Evolutionary conservation across 2,329 filamentous ascomycete species (phyloP).

Genomic region (Sporothrix dimorphospora): DNA sequence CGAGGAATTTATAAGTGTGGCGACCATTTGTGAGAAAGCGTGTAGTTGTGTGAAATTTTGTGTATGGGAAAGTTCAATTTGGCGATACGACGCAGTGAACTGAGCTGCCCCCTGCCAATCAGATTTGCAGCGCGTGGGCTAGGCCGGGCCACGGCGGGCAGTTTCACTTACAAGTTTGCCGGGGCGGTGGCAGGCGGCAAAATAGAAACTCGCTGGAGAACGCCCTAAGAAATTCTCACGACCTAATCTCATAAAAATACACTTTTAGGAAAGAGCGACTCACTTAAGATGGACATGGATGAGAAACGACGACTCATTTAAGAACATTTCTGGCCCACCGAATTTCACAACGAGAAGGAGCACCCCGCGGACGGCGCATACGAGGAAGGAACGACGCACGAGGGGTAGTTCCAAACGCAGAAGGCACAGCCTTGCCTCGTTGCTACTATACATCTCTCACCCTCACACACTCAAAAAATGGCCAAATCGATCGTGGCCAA

Average conservation of each 20-base stretch:
- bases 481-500: constrained; percentile 25
- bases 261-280: background rate
- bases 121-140: background rate
- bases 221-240: constrained; percentile 1
- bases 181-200: constrained; percentile 18
- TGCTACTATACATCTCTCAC: background rate
- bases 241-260: background rate
- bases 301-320: background rate
- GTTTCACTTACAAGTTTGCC: constrained; percentile 19
- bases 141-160: background rate
- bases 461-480: constrained; percentile 18
- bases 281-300: background rate
- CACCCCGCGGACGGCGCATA: background rate
- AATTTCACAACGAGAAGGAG: background rate
- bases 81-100: background rate
- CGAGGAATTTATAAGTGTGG: background rate
- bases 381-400: background rate
- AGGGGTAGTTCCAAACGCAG: background rate
- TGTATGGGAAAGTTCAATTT: constrained; percentile 4
- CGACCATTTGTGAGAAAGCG: background rate
- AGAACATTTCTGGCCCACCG: background rate
- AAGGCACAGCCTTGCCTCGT: background rate
- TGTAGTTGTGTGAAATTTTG: background rate
- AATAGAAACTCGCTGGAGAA: background rate
- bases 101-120: background rate